Conservation (phyloP, 192 early-diverging fungal genomes). For the Spizellomyces sp. region DNA sequence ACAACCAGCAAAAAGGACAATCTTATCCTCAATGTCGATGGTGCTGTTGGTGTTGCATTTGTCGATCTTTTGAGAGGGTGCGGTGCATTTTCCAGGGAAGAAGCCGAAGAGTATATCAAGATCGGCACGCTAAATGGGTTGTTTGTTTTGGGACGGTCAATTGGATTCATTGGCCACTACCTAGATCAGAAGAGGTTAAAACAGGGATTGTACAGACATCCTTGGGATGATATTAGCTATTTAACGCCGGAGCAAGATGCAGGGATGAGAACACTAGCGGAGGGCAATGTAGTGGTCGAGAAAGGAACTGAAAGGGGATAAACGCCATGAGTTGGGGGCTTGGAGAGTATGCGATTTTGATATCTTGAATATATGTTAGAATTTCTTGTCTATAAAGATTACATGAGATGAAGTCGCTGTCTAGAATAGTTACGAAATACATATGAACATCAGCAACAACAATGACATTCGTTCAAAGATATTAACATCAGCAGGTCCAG, state of each 20-base stretch:
- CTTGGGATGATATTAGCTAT: constrained; percentile 97
- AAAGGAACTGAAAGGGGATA: constrained; percentile 6
- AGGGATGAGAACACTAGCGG: constrained; percentile 20
- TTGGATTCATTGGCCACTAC: constrained; percentile 98
- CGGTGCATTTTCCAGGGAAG: constrained; percentile 90
- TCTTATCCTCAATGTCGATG: constrained; percentile 92
- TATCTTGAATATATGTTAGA: no score
- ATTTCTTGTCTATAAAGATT: no score
- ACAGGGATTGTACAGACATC: constrained; percentile 98
- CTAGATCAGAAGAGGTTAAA: constrained; percentile 98
- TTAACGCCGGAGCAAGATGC: constrained; percentile 42
- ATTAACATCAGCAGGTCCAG: no score
- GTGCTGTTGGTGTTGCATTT: constrained; percentile 92
- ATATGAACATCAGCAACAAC: no score
- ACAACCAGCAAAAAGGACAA: constrained; percentile 99
- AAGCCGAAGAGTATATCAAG: constrained; percentile 93
- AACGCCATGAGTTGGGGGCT: background rate
- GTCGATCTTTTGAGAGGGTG: constrained; percentile 92
- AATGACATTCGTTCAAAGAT: no score
- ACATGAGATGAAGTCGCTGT: no score
- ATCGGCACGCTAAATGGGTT: constrained; percentile 91
- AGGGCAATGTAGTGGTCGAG: constrained; percentile 21
- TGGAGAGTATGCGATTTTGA: no score
- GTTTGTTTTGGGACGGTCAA: constrained; percentile 92
- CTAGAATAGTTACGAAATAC: no score